Evolutionary conservation across 208 protist species (phyloP).

Genomic region (Naegleria gruberi): DNA sequence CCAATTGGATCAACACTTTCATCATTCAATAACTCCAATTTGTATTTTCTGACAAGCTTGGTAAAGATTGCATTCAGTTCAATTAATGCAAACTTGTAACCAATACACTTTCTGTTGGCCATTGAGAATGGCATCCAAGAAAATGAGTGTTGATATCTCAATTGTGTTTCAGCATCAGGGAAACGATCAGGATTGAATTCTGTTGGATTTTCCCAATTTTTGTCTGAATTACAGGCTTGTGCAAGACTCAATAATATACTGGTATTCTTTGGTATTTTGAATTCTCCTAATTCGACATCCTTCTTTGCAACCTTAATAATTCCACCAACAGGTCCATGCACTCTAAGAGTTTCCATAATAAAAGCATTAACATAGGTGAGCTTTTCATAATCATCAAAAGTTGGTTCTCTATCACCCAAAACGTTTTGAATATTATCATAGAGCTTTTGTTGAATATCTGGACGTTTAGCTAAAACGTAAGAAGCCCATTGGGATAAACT

Average conservation of each 20-base stretch:
- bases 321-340: neutral
- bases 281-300: neutral
- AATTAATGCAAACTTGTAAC: neutral
- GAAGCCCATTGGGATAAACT: neutral
- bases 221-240: neutral
- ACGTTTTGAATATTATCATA: neutral
- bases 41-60: neutral
- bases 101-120: neutral
- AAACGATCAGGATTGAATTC: conserved; percentile 9
- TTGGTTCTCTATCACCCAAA: neutral
- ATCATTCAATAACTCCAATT: neutral
- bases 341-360: conserved; percentile 12
- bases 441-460: neutral
- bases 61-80: neutral
- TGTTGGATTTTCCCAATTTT: neutral
- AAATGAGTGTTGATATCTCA: neutral
- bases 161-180: neutral
- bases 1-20: neutral
- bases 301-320: neutral
- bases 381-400: conserved; percentile 10
- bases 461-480: neutral
- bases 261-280: neutral
- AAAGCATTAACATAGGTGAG: neutral
- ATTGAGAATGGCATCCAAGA: neutral
- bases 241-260: neutral